Conservation (phyloP, 106 monocot species). For the Allium sativum region DNA sequence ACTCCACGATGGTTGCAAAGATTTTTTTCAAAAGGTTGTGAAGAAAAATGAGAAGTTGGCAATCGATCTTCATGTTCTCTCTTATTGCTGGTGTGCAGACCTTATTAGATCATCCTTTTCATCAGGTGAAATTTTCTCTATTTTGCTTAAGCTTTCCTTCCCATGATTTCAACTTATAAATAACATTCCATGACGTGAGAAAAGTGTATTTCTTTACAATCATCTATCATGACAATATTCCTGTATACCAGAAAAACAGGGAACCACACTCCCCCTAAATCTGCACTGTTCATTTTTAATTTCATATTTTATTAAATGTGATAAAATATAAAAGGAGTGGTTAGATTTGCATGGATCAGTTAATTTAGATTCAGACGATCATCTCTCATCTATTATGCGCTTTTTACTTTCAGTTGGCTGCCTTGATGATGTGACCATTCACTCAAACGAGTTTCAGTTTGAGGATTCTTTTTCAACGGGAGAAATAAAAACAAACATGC, state of each 20-base stretch:
- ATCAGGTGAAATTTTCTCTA: slow-evolving; percentile 38
- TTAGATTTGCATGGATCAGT: too few relatives aligned
- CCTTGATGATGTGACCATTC: slow-evolving; percentile 40
- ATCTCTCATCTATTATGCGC: neutral
- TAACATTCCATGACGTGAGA: too few relatives aligned
- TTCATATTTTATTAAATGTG: too few relatives aligned
- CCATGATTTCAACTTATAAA: too few relatives aligned
- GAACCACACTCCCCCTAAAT: too few relatives aligned
- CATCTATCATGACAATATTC: neutral
- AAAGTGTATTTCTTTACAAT: too few relatives aligned
- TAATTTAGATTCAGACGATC: too few relatives aligned
- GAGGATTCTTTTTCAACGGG: slow-evolving; percentile 63
- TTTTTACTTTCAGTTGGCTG: slow-evolving; percentile 28
- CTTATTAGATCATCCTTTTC: slow-evolving; percentile 85
- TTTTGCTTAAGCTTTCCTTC: neutral
- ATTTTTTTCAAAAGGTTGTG: slow-evolving; percentile 56
- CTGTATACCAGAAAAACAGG: too few relatives aligned
- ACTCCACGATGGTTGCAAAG: slow-evolving; percentile 74
- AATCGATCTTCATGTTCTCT: slow-evolving; percentile 63
- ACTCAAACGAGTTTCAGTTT: slow-evolving; percentile 75
- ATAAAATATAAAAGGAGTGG: too few relatives aligned
- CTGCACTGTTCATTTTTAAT: too few relatives aligned
- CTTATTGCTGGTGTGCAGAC: slow-evolving; percentile 97
- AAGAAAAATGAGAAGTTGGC: slow-evolving; percentile 36
- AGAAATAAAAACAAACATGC: slow-evolving; percentile 50